phyloP scores from a whole-genome alignment of 441 rosid genomes.

The Sinapis alba region DNA sequence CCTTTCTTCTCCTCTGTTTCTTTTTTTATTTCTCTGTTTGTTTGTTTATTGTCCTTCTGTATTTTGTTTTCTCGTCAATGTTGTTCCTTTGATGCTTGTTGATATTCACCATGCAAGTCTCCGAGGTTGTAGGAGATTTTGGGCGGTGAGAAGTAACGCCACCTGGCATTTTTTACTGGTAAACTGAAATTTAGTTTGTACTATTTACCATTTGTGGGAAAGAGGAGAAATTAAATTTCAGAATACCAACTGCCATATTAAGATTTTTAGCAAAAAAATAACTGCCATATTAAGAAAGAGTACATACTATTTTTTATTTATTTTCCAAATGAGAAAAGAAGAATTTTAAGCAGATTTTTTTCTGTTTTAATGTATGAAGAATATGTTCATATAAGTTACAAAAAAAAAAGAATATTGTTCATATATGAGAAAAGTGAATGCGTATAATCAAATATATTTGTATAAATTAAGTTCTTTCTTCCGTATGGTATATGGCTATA shows the following conservation, averaged over 20 bases:
- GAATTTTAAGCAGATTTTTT: not conserved
- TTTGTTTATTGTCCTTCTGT: constrained; percentile 1
- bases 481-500: not conserved
- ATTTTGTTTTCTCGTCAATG: constrained; percentile 17
- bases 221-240: not conserved
- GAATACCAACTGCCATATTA: not conserved
- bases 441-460: not conserved
- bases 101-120: constrained; percentile 29
- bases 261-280: no score
- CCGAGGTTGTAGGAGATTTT: constrained; percentile 29
- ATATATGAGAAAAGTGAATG: not conserved
- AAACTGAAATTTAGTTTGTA: constrained; percentile 27
- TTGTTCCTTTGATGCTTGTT: constrained; percentile 28
- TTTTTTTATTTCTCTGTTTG: not conserved
- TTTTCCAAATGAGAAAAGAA: no score
- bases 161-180: constrained; percentile 4
- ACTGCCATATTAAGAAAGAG: not conserved
- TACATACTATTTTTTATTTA: no score
- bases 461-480: not conserved
- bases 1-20: constrained; percentile 36
- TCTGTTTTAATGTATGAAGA: not conserved
- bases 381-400: not conserved
- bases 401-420: no score
- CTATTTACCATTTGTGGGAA: constrained; percentile 27
- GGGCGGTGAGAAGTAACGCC: not conserved